A percentile compares a stretch with the other conserved stretches of the same genome.
Conservation (phyloP, 768 basidiomycete species). For the Termitomyces sp. region DNA sequence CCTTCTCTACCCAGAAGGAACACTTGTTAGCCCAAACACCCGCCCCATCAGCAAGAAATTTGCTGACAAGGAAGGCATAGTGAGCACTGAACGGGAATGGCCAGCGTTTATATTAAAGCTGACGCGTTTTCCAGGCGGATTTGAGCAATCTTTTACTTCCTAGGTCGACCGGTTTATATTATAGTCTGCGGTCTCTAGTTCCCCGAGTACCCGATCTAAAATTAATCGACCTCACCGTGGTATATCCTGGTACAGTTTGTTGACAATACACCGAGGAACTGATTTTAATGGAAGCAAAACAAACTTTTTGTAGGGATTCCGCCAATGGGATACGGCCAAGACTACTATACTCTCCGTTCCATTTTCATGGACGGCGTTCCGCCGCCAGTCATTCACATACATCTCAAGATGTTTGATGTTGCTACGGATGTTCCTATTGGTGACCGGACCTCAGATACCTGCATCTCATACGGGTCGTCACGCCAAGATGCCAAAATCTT, state of each 20-base stretch:
- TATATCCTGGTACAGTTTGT: constrained; percentile 71
- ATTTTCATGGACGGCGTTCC: constrained; percentile 78
- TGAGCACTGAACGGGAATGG: constrained; percentile 36
- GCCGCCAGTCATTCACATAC: constrained; percentile 84
- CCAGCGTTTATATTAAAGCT: not conserved
- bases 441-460: constrained; percentile 34
- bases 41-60: constrained; percentile 81
- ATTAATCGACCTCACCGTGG: constrained; percentile 86
- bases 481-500: constrained; percentile 44
- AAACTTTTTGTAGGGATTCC: constrained; percentile 55
- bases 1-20: constrained; percentile 94
- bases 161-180: constrained; percentile 86
- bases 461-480: constrained; percentile 19
- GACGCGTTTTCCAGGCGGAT: constrained; percentile 52
- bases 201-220: constrained; percentile 73
- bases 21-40: constrained; percentile 84
- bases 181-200: constrained; percentile 74
- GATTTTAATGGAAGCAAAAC: not conserved
- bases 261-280: not conserved
- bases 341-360: constrained; percentile 84
- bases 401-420: constrained; percentile 76
- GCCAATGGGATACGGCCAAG: constrained; percentile 75
- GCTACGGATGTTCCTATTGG: constrained; percentile 65
- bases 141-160: constrained; percentile 81
- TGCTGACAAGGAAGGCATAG: constrained; percentile 84